These are phyloP conservation scores for Lathyrus aphaca DNA, from an alignment of 306 rosid species.

Conservation along the genomic window DNA sequence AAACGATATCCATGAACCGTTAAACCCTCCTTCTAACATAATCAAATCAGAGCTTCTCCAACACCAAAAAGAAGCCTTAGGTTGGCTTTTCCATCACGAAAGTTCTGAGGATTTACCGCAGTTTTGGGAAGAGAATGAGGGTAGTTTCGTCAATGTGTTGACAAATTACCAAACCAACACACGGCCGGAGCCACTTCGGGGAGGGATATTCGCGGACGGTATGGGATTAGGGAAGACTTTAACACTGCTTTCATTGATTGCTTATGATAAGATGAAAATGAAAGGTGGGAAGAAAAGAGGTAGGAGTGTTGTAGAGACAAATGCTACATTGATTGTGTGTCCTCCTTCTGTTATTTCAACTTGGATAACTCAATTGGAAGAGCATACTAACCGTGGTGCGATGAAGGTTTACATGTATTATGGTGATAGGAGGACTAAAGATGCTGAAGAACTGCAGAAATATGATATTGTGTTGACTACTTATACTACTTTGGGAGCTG, in stretches of 20 bases:
- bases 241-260: constrained; percentile 67
- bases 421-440: constrained; percentile 64
- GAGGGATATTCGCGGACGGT: constrained; percentile 78
- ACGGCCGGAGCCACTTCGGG: constrained; percentile 68
- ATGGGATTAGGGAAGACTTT: constrained; percentile 91
- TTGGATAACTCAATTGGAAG: constrained; percentile 67
- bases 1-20: constrained; percentile 33
- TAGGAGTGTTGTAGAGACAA: constrained; percentile 5
- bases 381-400: constrained; percentile 57
- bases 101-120: constrained; percentile 64
- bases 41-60: constrained; percentile 60
- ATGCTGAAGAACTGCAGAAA: constrained; percentile 53
- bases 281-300: constrained; percentile 36
- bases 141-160: constrained; percentile 57
- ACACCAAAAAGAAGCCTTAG: constrained; percentile 74
- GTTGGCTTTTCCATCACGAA: constrained; percentile 70
- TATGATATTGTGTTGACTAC: constrained; percentile 81
- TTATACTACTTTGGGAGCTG: constrained; percentile 57
- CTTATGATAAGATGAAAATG: constrained; percentile 48
- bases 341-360: constrained; percentile 79
- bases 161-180: constrained; percentile 51
- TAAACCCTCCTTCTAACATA: constrained; percentile 53
- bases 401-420: constrained; percentile 72
- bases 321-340: constrained; percentile 63
- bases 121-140: constrained; percentile 67